Conservation (phyloP, 495 filamentous ascomycete genomes). For the Pyronema omphalodes region DNA sequence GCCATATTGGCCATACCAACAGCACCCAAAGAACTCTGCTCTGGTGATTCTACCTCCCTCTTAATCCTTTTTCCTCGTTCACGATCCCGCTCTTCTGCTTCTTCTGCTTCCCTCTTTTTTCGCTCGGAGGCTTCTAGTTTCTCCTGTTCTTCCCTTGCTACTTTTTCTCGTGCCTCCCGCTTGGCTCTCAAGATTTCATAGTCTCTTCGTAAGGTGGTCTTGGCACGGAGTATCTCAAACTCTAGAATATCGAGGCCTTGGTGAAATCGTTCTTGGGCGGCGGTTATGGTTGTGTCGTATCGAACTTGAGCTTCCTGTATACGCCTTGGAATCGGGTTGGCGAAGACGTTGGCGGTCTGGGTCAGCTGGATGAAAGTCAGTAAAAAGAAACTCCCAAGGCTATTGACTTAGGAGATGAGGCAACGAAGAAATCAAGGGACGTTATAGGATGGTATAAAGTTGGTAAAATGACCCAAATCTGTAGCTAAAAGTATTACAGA, state of each 20-base stretch:
- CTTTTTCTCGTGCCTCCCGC: conserved; percentile 1
- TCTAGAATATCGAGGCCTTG: conserved; percentile 20
- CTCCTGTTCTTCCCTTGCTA: not conserved
- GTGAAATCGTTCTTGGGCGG: conserved; percentile 16
- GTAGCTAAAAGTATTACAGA: too few species aligned
- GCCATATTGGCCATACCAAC: too few species aligned
- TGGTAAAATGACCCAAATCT: too few species aligned
- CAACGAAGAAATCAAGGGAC: too few species aligned
- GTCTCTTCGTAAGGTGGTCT: conserved; percentile 10
- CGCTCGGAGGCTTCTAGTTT: not conserved
- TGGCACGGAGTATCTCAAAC: conserved; percentile 16
- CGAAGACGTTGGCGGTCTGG: conserved; percentile 20
- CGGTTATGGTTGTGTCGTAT: conserved; percentile 7
- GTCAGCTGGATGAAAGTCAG: conserved; percentile 8
- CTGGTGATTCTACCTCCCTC: too few species aligned
- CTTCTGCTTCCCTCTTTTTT: not conserved
- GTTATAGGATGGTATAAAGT: too few species aligned
- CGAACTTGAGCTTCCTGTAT: conserved; percentile 17
- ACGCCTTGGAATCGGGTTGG: conserved; percentile 10
- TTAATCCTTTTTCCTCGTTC: too few species aligned
- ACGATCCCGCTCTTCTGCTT: too few species aligned
- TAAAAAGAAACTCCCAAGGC: not conserved
- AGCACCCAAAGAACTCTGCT: too few species aligned
- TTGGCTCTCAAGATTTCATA: conserved; percentile 5
- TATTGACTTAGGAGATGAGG: not conserved